Evolutionary conservation across 2,329 filamentous ascomycete genomes (phyloP), one percentile per base, ranked within the genome.

Genomic region (Botryotinia narcissicola): DNA sequence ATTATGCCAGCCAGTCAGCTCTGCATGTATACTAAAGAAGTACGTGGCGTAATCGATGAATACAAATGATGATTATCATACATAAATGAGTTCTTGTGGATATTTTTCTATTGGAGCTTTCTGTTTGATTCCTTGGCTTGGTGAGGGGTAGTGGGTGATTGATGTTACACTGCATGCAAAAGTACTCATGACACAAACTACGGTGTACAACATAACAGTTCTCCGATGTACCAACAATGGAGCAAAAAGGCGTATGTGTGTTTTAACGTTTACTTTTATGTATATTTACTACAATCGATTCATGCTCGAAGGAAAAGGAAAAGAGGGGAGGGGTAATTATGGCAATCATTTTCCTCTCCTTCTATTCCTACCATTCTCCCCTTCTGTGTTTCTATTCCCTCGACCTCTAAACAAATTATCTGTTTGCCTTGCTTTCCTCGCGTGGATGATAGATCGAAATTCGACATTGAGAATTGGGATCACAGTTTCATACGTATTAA

Each of bases 11-110:
- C 61, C 14, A 42, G 46, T 35, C 42, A 59, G 67, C 62, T 69
- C 22, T 73, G 40, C 51, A 61, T 73, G 66, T 73, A 73, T 22
- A 71, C 51, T 71, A 73, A 62, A 57, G 32, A 71, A 35, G 44
- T 35, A 51, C 40, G 5, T 25, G 59, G 44, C 44, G 40, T 66
- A 71, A 57, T 69, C 29, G 37, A 69, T 32, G 37, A 66, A 66
- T 29, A 12, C 20, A 42, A 54, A 64, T 51, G 63, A 57, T 69
- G 48, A 68, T 10, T 57, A 59, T 57, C 66, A 69, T 57, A 44
- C 35, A 18, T 3, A 42, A 8, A 57, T 68, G 10, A 20, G n/a
- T 25, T 57, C 10, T 16, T 57, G 25, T 57, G n/a, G 4, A 40
- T 57, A 3, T 68, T 25, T 20, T n/a, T 42, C 29, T 42, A 6